These are phyloP conservation scores for Psidium friedrichsthalianum DNA, from an alignment of 345 rosid species.

Conservation along the genomic window DNA sequence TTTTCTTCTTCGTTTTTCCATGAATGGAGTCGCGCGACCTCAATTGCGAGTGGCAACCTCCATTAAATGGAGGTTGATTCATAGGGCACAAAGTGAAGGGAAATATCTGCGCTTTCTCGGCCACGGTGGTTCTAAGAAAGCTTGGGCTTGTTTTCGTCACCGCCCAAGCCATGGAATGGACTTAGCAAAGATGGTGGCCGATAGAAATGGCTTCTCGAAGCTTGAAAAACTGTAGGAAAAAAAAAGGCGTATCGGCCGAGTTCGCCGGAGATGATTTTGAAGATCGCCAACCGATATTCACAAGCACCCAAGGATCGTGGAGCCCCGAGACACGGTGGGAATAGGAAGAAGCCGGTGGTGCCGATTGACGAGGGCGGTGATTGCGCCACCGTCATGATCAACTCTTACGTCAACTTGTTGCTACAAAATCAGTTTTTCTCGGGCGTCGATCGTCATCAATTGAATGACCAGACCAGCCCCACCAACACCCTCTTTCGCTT, in stretches of 20 bases:
- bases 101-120: neutral
- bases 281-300: neutral
- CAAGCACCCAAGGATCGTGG: neutral
- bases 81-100: neutral
- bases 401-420: slow-evolving; percentile 26
- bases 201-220: neutral
- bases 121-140: neutral
- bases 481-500: neutral
- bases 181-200: neutral
- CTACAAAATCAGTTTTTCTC: neutral
- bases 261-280: neutral
- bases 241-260: neutral
- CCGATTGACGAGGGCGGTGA: slow-evolving; percentile 9
- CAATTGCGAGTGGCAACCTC: neutral
- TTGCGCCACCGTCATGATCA: slow-evolving; percentile 55
- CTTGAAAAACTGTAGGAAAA: neutral
- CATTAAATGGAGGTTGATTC: neutral
- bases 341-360: slow-evolving; percentile 1
- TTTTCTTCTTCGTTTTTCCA: neutral
- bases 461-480: neutral
- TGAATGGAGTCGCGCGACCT: neutral
- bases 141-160: neutral
- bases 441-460: neutral
- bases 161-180: neutral
- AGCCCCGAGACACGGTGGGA: neutral